These are phyloP conservation scores for Talaromyces sp. DNA, from an alignment of 2,329 filamentous ascomycete genomes.

Conservation along the genomic window DNA sequence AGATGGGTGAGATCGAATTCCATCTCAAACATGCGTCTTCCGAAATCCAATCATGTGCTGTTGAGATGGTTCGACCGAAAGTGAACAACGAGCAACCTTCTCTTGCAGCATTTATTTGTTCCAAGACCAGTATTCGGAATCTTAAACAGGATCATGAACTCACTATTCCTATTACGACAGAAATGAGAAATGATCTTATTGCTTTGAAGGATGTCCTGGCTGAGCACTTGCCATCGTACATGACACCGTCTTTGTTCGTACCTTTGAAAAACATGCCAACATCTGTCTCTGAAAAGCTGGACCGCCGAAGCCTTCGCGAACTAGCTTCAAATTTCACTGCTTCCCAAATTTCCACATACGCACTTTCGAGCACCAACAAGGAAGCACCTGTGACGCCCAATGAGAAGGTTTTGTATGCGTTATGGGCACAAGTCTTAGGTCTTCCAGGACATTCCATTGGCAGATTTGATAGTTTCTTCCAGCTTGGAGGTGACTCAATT, in stretches of 20 bases:
- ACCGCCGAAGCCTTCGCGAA: conserved; percentile 1
- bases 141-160: background rate
- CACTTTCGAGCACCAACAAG: background rate
- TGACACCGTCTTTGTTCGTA: conserved; percentile 2
- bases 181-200: background rate
- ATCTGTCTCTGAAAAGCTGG: background rate
- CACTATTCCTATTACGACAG: background rate
- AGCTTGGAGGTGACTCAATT: conserved; percentile 2
- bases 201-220: background rate
- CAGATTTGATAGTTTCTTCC: background rate
- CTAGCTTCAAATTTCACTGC: background rate
- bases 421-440: background rate
- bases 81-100: background rate
- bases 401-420: background rate
- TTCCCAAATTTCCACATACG: background rate
- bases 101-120: background rate
- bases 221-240: background rate
- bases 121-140: background rate
- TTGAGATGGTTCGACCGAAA: background rate
- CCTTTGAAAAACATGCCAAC: background rate
- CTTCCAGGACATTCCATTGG: background rate
- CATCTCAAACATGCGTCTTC: conserved; percentile 22
- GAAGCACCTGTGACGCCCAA: background rate
- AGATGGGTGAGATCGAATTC: conserved; percentile 36
- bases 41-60: background rate